Conservation (phyloP, 192 early-diverging fungal species). For the Piromyces finnis region DNA sequence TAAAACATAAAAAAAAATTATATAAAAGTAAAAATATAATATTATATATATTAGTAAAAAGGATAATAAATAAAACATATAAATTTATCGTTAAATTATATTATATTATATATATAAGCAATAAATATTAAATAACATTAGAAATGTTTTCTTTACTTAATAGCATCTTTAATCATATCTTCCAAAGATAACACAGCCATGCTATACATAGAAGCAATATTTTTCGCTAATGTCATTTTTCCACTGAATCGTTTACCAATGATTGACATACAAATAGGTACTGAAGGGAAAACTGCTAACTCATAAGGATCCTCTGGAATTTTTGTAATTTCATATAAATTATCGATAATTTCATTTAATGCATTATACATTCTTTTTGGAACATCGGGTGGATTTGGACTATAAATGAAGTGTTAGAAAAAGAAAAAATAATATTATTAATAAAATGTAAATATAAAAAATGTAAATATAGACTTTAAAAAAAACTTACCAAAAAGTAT, state of each 20-base stretch:
- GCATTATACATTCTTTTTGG: conserved; percentile 11
- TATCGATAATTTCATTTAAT: conserved; percentile 13
- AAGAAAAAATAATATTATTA: neutral
- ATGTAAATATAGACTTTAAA: neutral
- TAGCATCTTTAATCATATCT: conserved; percentile 21
- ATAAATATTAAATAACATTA: too few relatives aligned
- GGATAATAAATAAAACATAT: too few relatives aligned
- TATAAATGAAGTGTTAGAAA: too few relatives aligned
- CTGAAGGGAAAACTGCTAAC: conserved; percentile 12
- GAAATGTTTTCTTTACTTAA: conserved; percentile 12
- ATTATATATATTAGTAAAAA: too few relatives aligned
- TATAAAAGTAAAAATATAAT: conserved; percentile 7
- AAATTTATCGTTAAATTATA: too few relatives aligned
- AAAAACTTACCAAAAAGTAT: conserved; percentile 1
- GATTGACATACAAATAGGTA: conserved; percentile 22
- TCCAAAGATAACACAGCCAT: conserved; percentile 17
- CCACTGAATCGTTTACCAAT: conserved; percentile 36
- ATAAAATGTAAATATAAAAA: neutral
- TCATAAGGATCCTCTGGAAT: conserved; percentile 12
- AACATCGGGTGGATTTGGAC: neutral
- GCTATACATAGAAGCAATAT: conserved; percentile 13
- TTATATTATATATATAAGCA: too few relatives aligned
- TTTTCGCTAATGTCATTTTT: conserved; percentile 18
- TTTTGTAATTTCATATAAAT: conserved; percentile 21
- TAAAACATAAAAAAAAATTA: too few relatives aligned